These are phyloP conservation scores for Saccharum officinarum DNA, from an alignment of 176 grass and related monocot genomes.

Conservation along the genomic window DNA sequence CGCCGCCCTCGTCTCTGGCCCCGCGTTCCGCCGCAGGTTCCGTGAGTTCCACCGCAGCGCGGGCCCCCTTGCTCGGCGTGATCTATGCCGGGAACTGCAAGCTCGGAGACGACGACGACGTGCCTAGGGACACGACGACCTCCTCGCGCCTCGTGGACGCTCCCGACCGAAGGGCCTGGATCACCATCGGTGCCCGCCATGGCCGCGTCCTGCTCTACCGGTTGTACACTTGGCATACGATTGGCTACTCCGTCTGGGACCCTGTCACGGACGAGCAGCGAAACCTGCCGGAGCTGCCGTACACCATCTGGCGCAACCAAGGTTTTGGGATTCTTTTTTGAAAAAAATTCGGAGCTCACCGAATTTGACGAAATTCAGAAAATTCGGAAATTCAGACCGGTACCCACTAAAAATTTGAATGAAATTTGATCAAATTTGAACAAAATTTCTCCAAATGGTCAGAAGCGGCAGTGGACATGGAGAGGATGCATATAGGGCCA, in stretches of 20 bases:
- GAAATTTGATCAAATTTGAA: too few species aligned
- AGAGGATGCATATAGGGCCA: too few species aligned
- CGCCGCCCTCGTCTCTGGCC: neutral
- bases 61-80: neutral
- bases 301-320: rapidly evolving
- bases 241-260: neutral
- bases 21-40: neutral
- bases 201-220: neutral
- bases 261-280: neutral
- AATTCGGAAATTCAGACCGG: too few species aligned
- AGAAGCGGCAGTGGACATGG: too few species aligned
- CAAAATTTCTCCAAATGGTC: too few species aligned
- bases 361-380: too few species aligned
- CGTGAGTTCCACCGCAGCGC: neutral
- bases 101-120: too few species aligned
- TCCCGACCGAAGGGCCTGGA: too few species aligned
- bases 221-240: rapidly evolving
- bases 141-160: neutral
- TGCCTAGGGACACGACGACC: neutral
- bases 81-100: neutral
- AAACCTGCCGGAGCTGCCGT: neutral
- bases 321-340: too few species aligned
- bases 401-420: too few species aligned
- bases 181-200: neutral
- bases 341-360: too few species aligned